Evolutionary conservation across 192 early-diverging fungal genomes (phyloP), one percentile per base, ranked within the genome.

Genomic region (Backusella tarrabulga): DNA sequence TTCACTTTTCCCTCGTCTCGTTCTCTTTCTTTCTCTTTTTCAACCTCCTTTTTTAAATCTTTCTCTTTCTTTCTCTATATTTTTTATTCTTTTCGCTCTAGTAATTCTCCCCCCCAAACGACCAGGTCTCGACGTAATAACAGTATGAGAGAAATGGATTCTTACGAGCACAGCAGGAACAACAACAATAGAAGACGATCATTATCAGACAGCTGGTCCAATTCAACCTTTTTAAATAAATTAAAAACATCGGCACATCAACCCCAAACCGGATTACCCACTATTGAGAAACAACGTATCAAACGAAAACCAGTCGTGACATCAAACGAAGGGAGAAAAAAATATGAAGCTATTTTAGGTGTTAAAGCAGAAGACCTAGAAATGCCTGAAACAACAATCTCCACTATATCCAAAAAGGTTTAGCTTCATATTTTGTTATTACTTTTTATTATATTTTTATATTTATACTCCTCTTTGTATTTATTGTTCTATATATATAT

Each of bases 291-390:
- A 14, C 56, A 63, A 26, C 56, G 56, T 12, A 63, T 63, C 26
- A 63, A 63, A 14, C 21, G 56, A 63, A 63, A 63, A 12, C 56
- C 56, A 9, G 12, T 63, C 0, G 56, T 63, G 29, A 29, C 67
- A 32, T 68, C 67, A 34, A 68, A 68, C 34, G 56, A 63, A 12
- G 23, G 56, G 11, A 36, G 68, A 70, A 70, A 70, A 21, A 70
- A 70, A 21, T 70, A 70, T 70, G 68, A 70, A 70, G 68, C 68
- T 11, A 38, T 70, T 40, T 21, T 70, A 38, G 68, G 68, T 40
- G 38, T 70, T 36, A 70, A 70, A 70, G 21, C 68, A 41, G 68
- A 70, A 70, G 68, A 70, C 11, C n/a, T 70, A 29, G 56, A 63
- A 63, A 63, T 63, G 56, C 56, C 56, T 63, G 56, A 63, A 63